phyloP scores from a whole-genome alignment of 2,329 filamentous ascomycete genomes.

The Cercospora janseana region DNA sequence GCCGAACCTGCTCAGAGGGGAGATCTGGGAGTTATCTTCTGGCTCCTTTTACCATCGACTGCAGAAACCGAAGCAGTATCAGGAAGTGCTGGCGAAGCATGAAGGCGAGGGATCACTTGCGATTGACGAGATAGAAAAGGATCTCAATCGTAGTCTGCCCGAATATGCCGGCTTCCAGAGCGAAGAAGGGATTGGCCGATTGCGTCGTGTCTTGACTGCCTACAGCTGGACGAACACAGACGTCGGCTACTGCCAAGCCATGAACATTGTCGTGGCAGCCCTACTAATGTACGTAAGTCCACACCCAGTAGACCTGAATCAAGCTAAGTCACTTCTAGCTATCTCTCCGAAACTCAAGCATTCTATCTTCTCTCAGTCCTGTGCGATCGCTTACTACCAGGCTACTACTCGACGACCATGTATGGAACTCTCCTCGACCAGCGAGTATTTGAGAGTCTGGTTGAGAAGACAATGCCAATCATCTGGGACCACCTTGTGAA shows the following conservation, averaged over 20 bases:
- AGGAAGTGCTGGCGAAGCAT: constrained; percentile 79
- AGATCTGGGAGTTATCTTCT: constrained; percentile 93
- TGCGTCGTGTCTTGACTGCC: constrained; percentile 87
- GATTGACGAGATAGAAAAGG: constrained; percentile 98
- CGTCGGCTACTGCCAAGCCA: constrained; percentile 97
- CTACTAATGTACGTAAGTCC: constrained; percentile 68
- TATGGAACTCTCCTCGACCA: constrained; percentile 96
- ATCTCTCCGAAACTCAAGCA: constrained; percentile 93
- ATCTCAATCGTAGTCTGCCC: constrained; percentile 90
- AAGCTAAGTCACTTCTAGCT: constrained; percentile 50
- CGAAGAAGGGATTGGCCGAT: constrained; percentile 85
- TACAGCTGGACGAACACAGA: constrained; percentile 97
- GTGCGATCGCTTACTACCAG: constrained; percentile 88
- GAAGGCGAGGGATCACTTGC: constrained; percentile 85
- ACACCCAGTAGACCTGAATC: not conserved
- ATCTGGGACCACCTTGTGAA: constrained; percentile 98
- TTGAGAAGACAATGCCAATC: constrained; percentile 98
- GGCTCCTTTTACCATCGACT: constrained; percentile 86
- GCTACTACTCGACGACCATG: constrained; percentile 99
- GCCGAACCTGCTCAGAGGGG: constrained; percentile 86
- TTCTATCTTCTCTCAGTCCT: constrained; percentile 90
- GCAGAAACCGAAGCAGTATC: constrained; percentile 78
- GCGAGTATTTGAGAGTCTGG: constrained; percentile 92
- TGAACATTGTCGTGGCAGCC: constrained; percentile 99
- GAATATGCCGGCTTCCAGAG: constrained; percentile 98